Percentiles rank a stretch among this genome's conserved stretches.
Evolutionary conservation across 176 grass and related monocot genomes (phyloP).

Genomic region (Bolboschoenus planiculmis): DNA sequence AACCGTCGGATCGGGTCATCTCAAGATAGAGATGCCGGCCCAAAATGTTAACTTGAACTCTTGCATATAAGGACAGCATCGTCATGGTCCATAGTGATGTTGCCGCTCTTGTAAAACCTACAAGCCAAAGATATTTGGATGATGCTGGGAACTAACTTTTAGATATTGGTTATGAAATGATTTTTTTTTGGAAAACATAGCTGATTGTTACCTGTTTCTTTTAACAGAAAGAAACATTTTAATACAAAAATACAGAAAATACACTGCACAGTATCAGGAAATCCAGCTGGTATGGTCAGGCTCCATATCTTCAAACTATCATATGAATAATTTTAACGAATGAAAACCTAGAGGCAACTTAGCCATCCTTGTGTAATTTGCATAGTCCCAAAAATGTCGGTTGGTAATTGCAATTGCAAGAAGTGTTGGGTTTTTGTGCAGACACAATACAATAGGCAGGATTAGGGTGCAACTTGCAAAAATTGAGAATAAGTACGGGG

Average conservation of each 20-base stretch:
- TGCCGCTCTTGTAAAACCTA: slow-evolving; percentile 26
- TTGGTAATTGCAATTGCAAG: neutral
- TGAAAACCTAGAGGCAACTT: neutral
- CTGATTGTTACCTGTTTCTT: neutral
- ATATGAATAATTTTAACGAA: neutral
- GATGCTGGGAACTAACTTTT: neutral
- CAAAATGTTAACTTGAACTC: slow-evolving; percentile 28
- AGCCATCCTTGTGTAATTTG: neutral
- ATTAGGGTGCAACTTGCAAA: neutral
- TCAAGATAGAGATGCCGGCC: slow-evolving; percentile 24
- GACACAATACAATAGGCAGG: neutral
- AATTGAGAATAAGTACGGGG: neutral
- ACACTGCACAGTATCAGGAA: neutral
- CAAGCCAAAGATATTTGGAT: neutral
- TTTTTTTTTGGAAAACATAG: neutral
- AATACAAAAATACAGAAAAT: neutral
- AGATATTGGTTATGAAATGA: neutral
- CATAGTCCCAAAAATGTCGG: neutral
- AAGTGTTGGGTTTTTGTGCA: neutral
- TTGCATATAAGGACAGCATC: slow-evolving; percentile 10
- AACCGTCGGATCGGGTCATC: slow-evolving; percentile 17
- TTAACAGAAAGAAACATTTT: neutral
- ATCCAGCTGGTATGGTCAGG: neutral
- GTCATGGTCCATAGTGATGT: slow-evolving; percentile 24
- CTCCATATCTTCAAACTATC: neutral